phyloP scores from a whole-genome alignment of 23 red algal genomes.

The Gracilaria vermiculophylla region DNA sequence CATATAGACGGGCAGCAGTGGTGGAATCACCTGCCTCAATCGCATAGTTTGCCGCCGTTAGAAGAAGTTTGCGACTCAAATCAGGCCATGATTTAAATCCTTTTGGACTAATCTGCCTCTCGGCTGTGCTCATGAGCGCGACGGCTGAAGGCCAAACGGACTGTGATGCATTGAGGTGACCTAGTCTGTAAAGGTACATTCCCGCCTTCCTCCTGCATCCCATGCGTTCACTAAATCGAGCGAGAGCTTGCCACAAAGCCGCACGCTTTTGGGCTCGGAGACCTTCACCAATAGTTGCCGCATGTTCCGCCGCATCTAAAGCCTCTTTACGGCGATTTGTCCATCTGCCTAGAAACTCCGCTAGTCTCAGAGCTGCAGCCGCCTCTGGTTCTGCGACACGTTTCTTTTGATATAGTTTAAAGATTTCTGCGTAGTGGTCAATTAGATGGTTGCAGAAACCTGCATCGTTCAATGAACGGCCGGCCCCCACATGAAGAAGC shows the following conservation, averaged over 20 bases:
- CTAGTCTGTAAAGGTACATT: constrained; percentile 68
- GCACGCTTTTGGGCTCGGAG: constrained; percentile 37
- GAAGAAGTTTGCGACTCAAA: constrained; percentile 60
- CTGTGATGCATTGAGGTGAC: constrained; percentile 49
- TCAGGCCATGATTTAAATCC: constrained; percentile 56
- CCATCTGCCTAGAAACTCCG: constrained; percentile 56
- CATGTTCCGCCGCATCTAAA: constrained; percentile 71
- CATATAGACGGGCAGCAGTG: constrained; percentile 44
- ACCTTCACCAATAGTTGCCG: constrained; percentile 67
- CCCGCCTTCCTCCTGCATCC: constrained; percentile 67
- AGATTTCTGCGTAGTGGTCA: constrained; percentile 71
- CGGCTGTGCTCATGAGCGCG: constrained; percentile 57
- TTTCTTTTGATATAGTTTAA: constrained; percentile 79
- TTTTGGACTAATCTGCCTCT: constrained; percentile 41
- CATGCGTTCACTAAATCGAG: constrained; percentile 56
- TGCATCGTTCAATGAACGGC: constrained; percentile 19
- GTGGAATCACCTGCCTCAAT: constrained; percentile 57
- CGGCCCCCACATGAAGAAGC: constrained; percentile 33
- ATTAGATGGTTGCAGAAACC: constrained; percentile 40
- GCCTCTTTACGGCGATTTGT: constrained; percentile 65
- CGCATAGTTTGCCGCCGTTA: constrained; percentile 51
- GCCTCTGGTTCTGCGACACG: constrained; percentile 68
- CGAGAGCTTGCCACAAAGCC: constrained; percentile 69
- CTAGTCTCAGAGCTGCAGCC: constrained; percentile 64
- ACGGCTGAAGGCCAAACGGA: constrained; percentile 45